Conservation (phyloP, 208 protist species). For the Novymonas esmeraldas region DNA sequence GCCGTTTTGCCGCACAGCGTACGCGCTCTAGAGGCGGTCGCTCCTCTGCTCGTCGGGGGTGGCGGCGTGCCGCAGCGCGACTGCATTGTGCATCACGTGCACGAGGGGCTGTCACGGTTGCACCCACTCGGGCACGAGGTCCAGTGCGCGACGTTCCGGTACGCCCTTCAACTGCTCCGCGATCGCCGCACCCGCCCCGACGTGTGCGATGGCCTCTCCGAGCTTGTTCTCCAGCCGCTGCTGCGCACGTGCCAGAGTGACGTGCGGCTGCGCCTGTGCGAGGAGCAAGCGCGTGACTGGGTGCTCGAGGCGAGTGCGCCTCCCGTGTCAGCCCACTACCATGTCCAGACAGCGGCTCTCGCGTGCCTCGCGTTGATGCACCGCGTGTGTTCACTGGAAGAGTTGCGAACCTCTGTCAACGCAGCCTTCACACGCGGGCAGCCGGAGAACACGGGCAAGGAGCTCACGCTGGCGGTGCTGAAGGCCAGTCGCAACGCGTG, state of each 20-base stretch:
- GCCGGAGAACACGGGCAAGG: constrained; percentile 56
- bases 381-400: constrained; percentile 22
- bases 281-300: constrained; percentile 36
- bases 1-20: constrained; percentile 22
- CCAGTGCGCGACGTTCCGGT: constrained; percentile 28
- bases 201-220: constrained; percentile 43
- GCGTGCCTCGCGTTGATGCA: constrained; percentile 79
- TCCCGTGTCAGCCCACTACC: not conserved
- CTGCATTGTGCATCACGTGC: constrained; percentile 11
- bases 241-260: constrained; percentile 25
- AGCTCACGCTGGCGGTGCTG: constrained; percentile 82
- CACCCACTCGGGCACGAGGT: not conserved
- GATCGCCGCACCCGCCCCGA: constrained; percentile 8
- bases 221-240: constrained; percentile 44
- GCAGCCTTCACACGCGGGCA: constrained; percentile 31
- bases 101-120: constrained; percentile 22
- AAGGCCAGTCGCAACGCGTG: constrained; percentile 44
- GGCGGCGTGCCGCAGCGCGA: constrained; percentile 34
- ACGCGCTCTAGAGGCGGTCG: constrained; percentile 28
- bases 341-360: constrained; percentile 60
- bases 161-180: not conserved
- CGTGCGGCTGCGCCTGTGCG: constrained; percentile 37
- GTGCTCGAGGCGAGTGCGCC: constrained; percentile 20
- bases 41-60: constrained; percentile 47
- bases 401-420: constrained; percentile 60